Percentiles rank a stretch among this genome's conserved stretches.
phyloP scores from a whole-genome alignment of 148 eudicot genomes.

The Amaranthus hypochondriacus region DNA sequence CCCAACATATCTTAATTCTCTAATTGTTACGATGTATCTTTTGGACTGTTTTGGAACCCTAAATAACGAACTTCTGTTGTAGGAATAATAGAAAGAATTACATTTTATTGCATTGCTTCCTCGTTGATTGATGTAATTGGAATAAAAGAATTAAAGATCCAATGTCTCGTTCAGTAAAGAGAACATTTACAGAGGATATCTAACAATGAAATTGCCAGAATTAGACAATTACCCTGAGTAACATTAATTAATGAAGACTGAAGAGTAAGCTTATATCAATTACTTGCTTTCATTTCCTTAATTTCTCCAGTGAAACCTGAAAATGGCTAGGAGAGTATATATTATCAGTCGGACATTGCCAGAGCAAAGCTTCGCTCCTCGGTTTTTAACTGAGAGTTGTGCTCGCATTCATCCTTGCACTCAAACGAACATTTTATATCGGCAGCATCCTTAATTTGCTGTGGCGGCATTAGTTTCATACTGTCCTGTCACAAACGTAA shows the following conservation, averaged over 20 bases:
- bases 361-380: conserved; percentile 15
- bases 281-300: too few relatives aligned
- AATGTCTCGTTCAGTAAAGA: too few relatives aligned
- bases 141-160: too few relatives aligned
- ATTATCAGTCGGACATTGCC: conserved; percentile 6
- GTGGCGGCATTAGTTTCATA: not conserved
- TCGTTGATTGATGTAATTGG: not conserved
- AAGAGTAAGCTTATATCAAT: not conserved
- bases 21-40: too few relatives aligned
- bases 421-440: conserved; percentile 35
- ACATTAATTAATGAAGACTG: too few relatives aligned
- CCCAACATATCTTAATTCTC: too few relatives aligned
- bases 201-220: not conserved
- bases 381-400: conserved; percentile 16
- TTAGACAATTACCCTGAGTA: not conserved
- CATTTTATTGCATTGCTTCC: too few relatives aligned
- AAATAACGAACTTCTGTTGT: too few relatives aligned
- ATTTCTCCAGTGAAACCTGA: not conserved
- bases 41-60: too few relatives aligned
- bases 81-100: too few relatives aligned
- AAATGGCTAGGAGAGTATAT: not conserved
- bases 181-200: not conserved
- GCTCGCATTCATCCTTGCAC: conserved; percentile 17
- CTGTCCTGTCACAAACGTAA: conserved; percentile 18
- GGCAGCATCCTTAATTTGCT: conserved; percentile 15